These are phyloP conservation scores for Rosa lucieae DNA, from an alignment of 306 rosid species.

Conservation along the genomic window DNA sequence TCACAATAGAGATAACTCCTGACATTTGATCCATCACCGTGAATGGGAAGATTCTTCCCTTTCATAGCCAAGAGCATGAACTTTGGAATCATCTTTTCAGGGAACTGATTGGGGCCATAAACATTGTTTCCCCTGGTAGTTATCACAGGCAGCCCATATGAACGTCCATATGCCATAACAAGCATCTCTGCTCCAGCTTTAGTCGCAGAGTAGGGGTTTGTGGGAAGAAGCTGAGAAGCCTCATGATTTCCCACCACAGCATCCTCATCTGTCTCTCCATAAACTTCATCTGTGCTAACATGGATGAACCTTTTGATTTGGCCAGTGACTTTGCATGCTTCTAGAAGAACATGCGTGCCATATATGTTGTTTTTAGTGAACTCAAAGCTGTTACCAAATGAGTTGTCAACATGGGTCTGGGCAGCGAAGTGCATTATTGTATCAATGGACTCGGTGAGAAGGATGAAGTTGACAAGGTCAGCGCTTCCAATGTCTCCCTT, in stretches of 20 bases:
- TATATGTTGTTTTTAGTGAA: conserved; percentile 61
- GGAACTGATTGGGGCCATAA: conserved; percentile 60
- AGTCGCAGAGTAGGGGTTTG: conserved; percentile 62
- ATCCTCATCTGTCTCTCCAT: conserved; percentile 63
- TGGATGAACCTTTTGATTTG: conserved; percentile 58
- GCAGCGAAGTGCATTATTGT: conserved; percentile 76
- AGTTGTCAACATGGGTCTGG: conserved; percentile 62
- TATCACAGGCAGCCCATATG: conserved; percentile 58
- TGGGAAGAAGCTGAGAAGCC: conserved; percentile 66
- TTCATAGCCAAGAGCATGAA: conserved; percentile 59
- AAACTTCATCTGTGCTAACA: conserved; percentile 64
- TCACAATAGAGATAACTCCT: conserved; percentile 61
- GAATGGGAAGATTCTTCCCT: conserved; percentile 55
- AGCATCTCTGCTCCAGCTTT: conserved; percentile 72
- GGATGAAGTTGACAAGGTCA: conserved; percentile 53
- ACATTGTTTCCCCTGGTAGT: conserved; percentile 65
- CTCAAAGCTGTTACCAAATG: conserved; percentile 62
- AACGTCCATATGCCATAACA: conserved; percentile 61
- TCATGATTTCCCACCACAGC: conserved; percentile 61
- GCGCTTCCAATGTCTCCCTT: conserved; percentile 62
- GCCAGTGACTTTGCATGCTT: conserved; percentile 55
- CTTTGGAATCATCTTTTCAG: conserved; percentile 63
- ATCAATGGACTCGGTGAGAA: conserved; percentile 50
- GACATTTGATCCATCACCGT: conserved; percentile 64
- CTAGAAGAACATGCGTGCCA: conserved; percentile 64